Conservation (phyloP, 352 stramenopile species). For the Phytopythium vexans region DNA sequence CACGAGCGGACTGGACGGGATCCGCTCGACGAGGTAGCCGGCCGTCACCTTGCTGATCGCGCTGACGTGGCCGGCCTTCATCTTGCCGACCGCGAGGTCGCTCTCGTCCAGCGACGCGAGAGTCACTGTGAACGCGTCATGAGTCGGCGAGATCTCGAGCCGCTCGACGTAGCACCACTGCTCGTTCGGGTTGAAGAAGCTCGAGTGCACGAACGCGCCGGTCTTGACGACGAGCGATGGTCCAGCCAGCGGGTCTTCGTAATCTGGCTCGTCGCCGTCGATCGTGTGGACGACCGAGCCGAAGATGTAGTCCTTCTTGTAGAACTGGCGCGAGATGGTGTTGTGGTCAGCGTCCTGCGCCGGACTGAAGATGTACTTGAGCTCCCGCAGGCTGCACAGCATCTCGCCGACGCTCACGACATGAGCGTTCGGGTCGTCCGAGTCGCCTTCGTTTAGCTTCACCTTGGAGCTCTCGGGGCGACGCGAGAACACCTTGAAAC, state of each 20-base stretch:
- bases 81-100: conserved; percentile 14
- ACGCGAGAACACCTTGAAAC: conserved; percentile 2
- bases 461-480: conserved; percentile 5
- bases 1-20: conserved; percentile 9
- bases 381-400: conserved; percentile 3
- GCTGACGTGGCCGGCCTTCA: conserved; percentile 11
- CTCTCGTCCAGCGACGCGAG: conserved; percentile 12
- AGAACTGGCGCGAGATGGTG: conserved; percentile 17
- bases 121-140: conserved; percentile 26
- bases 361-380: conserved; percentile 12
- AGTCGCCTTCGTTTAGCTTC: not conserved
- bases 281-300: conserved; percentile 17
- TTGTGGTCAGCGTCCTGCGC: conserved; percentile 20
- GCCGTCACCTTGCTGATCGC: conserved; percentile 8
- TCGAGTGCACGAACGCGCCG: conserved; percentile 17
- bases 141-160: conserved; percentile 10
- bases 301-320: conserved; percentile 21
- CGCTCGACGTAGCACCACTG: conserved; percentile 30
- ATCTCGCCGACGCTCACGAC: conserved; percentile 4
- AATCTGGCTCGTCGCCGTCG: conserved; percentile 2
- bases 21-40: conserved; percentile 10
- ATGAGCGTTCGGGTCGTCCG: not conserved
- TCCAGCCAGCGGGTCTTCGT: not conserved
- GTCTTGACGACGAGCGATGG: conserved; percentile 21
- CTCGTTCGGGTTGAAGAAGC: conserved; percentile 18